Conservation (phyloP, 805 yeast genomes). For the Wickerhamomyces sydowiorum region DNA sequence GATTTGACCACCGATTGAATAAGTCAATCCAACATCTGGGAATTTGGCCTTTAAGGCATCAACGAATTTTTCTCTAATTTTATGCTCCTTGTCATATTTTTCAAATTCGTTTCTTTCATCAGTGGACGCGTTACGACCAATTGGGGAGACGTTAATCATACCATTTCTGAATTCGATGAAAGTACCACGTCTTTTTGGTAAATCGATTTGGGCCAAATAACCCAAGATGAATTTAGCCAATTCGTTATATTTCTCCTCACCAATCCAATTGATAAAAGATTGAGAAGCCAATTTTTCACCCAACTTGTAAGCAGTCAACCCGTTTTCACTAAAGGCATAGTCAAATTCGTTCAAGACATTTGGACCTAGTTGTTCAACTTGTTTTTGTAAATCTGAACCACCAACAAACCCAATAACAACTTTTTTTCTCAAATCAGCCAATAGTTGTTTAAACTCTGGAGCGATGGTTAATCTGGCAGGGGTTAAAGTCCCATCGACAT, state of each 20-base stretch:
- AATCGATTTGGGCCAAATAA: constrained; percentile 78
- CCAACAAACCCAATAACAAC: constrained; percentile 97
- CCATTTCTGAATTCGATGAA: constrained; percentile 99
- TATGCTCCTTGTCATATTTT: constrained; percentile 71
- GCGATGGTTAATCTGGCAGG: constrained; percentile 86
- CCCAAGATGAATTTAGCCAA: constrained; percentile 79
- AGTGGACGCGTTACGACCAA: constrained; percentile 96
- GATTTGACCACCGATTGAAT: constrained; percentile 99
- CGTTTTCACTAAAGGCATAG: constrained; percentile 96
- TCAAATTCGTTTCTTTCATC: constrained; percentile 92
- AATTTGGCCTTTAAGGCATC: constrained; percentile 77
- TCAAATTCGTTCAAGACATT: constrained; percentile 78
- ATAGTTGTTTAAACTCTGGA: constrained; percentile 69
- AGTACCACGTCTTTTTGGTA: constrained; percentile 98
- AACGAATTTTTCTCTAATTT: constrained; percentile 82
- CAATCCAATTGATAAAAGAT: constrained; percentile 92
- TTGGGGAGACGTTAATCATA: constrained; percentile 96
- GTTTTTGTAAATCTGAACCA: constrained; percentile 92
- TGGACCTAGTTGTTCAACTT: constrained; percentile 91
- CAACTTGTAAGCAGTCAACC: constrained; percentile 92
- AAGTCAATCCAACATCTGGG: constrained; percentile 80
- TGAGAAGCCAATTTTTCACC: constrained; percentile 89
- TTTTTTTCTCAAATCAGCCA: constrained; percentile 78
- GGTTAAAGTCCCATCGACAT: constrained; percentile 97
- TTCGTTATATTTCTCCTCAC: constrained; percentile 89